phyloP scores from a whole-genome alignment of 2,329 filamentous ascomycete genomes.

The Chrysosporium keratinophilum region DNA sequence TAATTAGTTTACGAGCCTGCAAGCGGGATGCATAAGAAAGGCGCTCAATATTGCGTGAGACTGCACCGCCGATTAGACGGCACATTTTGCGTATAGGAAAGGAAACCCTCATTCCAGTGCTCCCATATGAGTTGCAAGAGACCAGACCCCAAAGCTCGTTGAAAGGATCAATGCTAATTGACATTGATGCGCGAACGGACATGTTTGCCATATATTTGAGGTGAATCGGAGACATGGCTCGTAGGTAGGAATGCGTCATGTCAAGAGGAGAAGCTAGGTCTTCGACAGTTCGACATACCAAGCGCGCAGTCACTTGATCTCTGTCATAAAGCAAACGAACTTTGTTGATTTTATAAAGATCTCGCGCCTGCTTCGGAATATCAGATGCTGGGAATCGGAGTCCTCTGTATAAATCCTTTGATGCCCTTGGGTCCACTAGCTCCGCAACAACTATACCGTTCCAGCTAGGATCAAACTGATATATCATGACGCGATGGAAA shows the following conservation, averaged over 20 bases:
- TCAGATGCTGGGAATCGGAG: slow-evolving; percentile 4
- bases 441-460: slow-evolving; percentile 6
- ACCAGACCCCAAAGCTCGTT: slow-evolving; percentile 6
- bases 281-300: slow-evolving; percentile 1
- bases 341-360: slow-evolving; percentile 8
- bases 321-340: slow-evolving; percentile 8
- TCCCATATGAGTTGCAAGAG: slow-evolving; percentile 1
- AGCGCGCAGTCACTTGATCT: slow-evolving; percentile 7
- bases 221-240: slow-evolving; percentile 9
- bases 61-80: slow-evolving; percentile 1
- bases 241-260: slow-evolving; percentile 7
- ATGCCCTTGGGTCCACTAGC: neutral
- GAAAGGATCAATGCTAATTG: slow-evolving; percentile 5
- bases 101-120: slow-evolving; percentile 4
- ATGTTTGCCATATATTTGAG: slow-evolving; percentile 8
- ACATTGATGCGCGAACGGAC: slow-evolving; percentile 6
- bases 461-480: slow-evolving; percentile 7
- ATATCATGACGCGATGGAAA: slow-evolving; percentile 9
- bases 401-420: slow-evolving; percentile 5
- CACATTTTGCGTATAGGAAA: slow-evolving; percentile 9
- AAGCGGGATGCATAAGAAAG: slow-evolving; percentile 7
- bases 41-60: slow-evolving; percentile 7
- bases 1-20: slow-evolving; percentile 7
- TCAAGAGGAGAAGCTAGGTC: neutral
- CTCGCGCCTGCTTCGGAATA: slow-evolving; percentile 7